Conservation (phyloP, 768 basidiomycete genomes). For the Postia placenta region DNA sequence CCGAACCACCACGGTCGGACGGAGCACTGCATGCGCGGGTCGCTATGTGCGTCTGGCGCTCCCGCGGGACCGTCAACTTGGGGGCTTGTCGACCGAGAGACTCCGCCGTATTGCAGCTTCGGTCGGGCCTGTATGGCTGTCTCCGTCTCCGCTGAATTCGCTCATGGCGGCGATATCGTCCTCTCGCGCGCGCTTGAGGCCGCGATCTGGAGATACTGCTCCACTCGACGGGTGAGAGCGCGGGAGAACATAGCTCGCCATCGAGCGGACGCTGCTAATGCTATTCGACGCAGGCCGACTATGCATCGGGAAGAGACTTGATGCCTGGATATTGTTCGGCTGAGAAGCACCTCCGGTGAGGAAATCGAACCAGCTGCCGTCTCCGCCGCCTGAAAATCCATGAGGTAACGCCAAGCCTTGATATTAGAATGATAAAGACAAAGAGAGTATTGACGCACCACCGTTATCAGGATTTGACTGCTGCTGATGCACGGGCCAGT, state of each 20-base stretch:
- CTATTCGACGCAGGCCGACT: constrained; percentile 9
- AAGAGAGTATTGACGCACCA: not conserved
- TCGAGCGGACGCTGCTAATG: constrained; percentile 5
- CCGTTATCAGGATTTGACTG: constrained; percentile 1
- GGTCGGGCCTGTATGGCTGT: not conserved
- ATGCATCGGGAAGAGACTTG: constrained; percentile 10
- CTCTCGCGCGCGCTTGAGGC: constrained; percentile 14
- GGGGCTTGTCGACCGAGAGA: not conserved
- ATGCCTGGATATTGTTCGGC: constrained; percentile 8
- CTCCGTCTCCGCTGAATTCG: not conserved
- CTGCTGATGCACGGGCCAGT: constrained; percentile 20
- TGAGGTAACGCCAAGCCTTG: not conserved
- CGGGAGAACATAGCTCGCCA: constrained; percentile 8
- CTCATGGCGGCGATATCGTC: constrained; percentile 7
- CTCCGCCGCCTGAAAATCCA: not conserved
- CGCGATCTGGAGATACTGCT: constrained; percentile 7
- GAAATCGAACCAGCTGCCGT: constrained; percentile 17
- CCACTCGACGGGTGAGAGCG: not conserved
- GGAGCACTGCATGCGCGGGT: no score
- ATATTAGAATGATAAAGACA: not conserved
- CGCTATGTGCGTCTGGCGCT: no score
- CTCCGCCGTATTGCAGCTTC: not conserved
- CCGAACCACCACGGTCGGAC: no score
- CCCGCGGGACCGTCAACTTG: not conserved
- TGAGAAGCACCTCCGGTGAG: constrained; percentile 6